Base-by-base conservation (phyloP, 352 stramenopile genomes). In the Phytophthora citrophthora region DNA sequence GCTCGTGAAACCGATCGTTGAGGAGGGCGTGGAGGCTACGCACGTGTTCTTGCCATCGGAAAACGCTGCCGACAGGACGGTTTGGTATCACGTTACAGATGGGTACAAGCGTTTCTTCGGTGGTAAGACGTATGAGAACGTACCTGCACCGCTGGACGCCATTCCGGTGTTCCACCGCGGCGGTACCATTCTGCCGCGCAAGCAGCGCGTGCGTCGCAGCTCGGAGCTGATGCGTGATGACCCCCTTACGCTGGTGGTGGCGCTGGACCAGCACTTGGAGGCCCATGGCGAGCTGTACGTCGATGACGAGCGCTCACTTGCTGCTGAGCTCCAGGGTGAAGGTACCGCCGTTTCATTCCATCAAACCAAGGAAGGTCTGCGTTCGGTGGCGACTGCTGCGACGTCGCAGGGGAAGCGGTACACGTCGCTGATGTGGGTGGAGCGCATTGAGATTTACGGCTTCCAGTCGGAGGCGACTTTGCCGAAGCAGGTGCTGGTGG, bases 81-180 rank as follows among this genome's bases (percentile, higher is more conserved):
- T 94, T 34, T 99, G 96, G 96, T 99, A 99, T 72, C 90, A 98
- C 64, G 79, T 97, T 38, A 89, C 78, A 3, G 72, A 91, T 63
- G 61, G 66, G 48, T 90, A 86, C 70, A 80, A 80, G 70, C 81
- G 73, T 39, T 67, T 81, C 55, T 70, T 68, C 51, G 74, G 83
- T 53, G 75, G 93, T 24, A 77, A 68, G 53, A 77, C 76, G 26
- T 68, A 95, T 45, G 74, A 72, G n/a, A 71, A 70, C 53, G 77
- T 98, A 18, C 73, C 73, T 23, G 91, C 91, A 13, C 87, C 91
- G 9, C 83, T 98, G 57, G 96, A 99, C 61, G 97, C 90, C 56
- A 98, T 98, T 45, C 97, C 97, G 10, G 96, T 99, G 15, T 99
- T 98, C 71, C 96, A 99, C 61, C 90, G 97, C 52, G 96, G 95